Base-by-base conservation (phyloP, 176 grass and related monocot genomes). In the Carex pumila region DNA sequence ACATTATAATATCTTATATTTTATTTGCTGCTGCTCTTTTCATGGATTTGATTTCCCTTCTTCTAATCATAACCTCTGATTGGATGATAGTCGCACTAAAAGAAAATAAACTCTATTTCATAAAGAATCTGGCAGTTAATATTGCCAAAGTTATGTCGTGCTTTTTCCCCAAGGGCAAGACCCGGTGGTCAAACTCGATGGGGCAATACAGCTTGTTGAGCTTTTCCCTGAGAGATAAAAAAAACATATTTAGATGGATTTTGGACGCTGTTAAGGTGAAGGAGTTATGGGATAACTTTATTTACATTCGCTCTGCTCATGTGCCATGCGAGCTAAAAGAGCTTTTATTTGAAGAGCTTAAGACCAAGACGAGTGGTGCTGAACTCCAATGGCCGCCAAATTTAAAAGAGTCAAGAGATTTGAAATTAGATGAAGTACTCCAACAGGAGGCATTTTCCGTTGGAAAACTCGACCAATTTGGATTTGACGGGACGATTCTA, bases 181-280 rank as follows among this genome's bases (percentile, higher is more conserved):
- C 65, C 7, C 19, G 85, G 80, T 90, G 88, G 88, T 90, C 88
- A 0, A 90, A 90, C 60, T 58, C 25, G 39, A 83, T 81, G 59
- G 29, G 43, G 2, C 84, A 86, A 43, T 83, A 83, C 84, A 89
- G 71, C 52, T 43, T 89, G 10, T 9, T 89, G 0, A 12, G 18
- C 3, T 21, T 85, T 15, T 79, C 79, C 70, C 41, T 43, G 39
- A 43, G 39, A 43, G 39, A 43, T 43, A 7, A 43, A 43, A 6
- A 43, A 43, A 7, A 5, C 85, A 61, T 7, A n/a, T 19, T 85
- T 41, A 8, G 3, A 58, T 43, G 55, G 22, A 5, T 3, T 47
- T 34, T 84, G 61, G 32, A 60, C 4, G 7, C 0, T 18, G 0
- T 87, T 13, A 49, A 66, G 17, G 34, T 84, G 31, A 47, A 47